Conservation (phyloP, 768 basidiomycete genomes). For the Lyophyllum decastes region DNA sequence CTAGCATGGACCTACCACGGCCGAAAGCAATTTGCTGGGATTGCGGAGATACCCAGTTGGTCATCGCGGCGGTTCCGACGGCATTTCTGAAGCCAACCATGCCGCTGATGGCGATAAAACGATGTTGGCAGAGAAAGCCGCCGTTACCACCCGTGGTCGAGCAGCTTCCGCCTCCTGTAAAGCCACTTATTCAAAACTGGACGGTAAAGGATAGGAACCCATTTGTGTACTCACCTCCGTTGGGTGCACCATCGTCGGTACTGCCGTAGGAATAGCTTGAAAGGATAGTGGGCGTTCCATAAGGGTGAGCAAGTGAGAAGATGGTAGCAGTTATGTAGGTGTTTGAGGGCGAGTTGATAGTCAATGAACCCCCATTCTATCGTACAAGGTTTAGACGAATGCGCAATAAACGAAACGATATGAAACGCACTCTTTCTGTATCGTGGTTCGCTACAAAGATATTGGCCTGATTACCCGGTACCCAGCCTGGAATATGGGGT, state of each 20-base stretch:
- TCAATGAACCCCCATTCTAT: slow-evolving; percentile 55
- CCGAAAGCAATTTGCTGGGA: slow-evolving; percentile 68
- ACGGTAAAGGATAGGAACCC: not conserved
- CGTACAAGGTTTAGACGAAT: not conserved
- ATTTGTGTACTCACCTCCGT: slow-evolving; percentile 39
- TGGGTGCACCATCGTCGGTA: slow-evolving; percentile 60
- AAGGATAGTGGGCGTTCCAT: slow-evolving; percentile 64
- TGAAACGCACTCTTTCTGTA: slow-evolving; percentile 54
- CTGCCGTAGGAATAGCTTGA: slow-evolving; percentile 57
- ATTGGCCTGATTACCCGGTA: slow-evolving; percentile 53
- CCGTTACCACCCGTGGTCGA: slow-evolving; percentile 47
- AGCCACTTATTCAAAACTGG: not conserved
- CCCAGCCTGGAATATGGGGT: slow-evolving; percentile 47
- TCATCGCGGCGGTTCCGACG: slow-evolving; percentile 51
- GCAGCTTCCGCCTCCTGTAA: slow-evolving; percentile 49
- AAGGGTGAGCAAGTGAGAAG: slow-evolving; percentile 68
- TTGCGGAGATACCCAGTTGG: slow-evolving; percentile 59
- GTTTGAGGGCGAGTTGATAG: slow-evolving; percentile 63
- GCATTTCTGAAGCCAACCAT: slow-evolving; percentile 68
- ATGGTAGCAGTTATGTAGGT: slow-evolving; percentile 60
- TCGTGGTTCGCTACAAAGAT: slow-evolving; percentile 73
- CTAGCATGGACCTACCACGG: slow-evolving; percentile 42
- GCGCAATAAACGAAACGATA: not conserved
- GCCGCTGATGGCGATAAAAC: slow-evolving; percentile 55
- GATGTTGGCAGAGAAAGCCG: slow-evolving; percentile 72